These are phyloP conservation scores for Globisporangium middletonii DNA, from an alignment of 352 stramenopile genomes.

Conservation along the genomic window DNA sequence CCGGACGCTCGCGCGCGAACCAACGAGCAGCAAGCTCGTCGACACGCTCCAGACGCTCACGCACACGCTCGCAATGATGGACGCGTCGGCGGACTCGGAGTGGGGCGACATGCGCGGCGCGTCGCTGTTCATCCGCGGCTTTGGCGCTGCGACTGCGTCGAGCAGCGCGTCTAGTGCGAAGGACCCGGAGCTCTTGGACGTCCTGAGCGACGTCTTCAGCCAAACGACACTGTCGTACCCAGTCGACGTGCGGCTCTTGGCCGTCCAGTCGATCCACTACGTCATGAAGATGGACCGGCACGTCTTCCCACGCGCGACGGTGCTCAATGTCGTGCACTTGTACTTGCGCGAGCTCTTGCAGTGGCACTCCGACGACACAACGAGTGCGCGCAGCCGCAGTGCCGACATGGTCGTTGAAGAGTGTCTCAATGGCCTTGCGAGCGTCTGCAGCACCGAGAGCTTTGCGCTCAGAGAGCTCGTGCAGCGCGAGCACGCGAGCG, in stretches of 20 bases:
- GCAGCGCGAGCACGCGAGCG: constrained; percentile 25
- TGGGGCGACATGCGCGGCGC: constrained; percentile 47
- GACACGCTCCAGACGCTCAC: constrained; percentile 75
- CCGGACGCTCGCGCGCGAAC: constrained; percentile 42
- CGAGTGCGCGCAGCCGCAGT: constrained; percentile 16
- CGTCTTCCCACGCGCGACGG: constrained; percentile 40
- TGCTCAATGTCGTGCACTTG: constrained; percentile 39
- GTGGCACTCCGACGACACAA: constrained; percentile 17
- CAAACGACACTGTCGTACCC: constrained; percentile 29
- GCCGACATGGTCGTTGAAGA: constrained; percentile 77
- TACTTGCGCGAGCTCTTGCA: constrained; percentile 46
- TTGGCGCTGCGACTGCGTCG: constrained; percentile 23
- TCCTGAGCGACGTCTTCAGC: constrained; percentile 49
- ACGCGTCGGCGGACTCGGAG: constrained; percentile 69
- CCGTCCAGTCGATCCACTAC: constrained; percentile 82
- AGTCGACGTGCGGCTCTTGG: constrained; percentile 46
- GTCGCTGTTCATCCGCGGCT: constrained; percentile 53
- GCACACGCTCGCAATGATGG: constrained; percentile 81
- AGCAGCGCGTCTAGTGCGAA: constrained; percentile 27
- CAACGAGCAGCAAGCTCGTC: constrained; percentile 39
- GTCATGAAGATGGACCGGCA: constrained; percentile 78
- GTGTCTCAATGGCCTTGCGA: constrained; percentile 65
- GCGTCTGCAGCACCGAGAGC: constrained; percentile 48
- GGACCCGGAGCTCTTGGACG: constrained; percentile 49
- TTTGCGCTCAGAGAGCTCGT: constrained; percentile 52